phyloP scores from a whole-genome alignment of 139 green algal species.

The Asterochloris sp. region DNA sequence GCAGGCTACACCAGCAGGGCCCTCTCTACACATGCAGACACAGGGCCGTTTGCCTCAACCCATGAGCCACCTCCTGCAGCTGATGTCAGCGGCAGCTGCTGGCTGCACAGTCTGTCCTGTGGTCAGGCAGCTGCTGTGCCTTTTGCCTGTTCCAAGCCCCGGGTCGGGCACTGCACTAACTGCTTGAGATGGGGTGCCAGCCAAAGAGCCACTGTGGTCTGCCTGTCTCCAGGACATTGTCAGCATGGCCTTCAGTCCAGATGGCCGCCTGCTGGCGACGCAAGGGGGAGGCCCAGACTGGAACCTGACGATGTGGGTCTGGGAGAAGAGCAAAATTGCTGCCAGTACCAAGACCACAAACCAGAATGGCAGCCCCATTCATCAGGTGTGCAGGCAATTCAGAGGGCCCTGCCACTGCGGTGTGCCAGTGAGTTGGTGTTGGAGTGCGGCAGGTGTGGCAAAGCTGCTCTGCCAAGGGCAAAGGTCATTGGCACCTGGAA shows the following conservation, averaged over 20 bases:
- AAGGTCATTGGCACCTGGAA: background rate
- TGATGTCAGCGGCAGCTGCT: background rate
- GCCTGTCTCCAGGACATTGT: slow-evolving; percentile 72
- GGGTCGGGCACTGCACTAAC: background rate
- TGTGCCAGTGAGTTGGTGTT: too few relatives aligned
- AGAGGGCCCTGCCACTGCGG: too few relatives aligned
- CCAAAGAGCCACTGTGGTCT: background rate
- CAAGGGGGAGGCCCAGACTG: slow-evolving; percentile 85
- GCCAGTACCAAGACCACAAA: slow-evolving; percentile 38
- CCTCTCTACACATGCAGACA: too few relatives aligned
- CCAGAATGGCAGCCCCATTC: slow-evolving; percentile 19
- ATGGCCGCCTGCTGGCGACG: slow-evolving; percentile 74
- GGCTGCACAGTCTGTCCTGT: background rate
- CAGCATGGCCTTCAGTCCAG: slow-evolving; percentile 76
- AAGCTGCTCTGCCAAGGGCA: too few relatives aligned
- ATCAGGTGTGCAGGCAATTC: slow-evolving; percentile 26
- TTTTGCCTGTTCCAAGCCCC: background rate
- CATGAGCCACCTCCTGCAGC: background rate
- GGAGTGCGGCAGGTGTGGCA: too few relatives aligned
- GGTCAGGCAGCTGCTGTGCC: background rate
- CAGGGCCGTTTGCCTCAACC: too few relatives aligned
- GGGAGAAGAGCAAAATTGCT: slow-evolving; percentile 85
- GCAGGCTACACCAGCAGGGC: background rate
- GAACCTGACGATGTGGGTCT: slow-evolving; percentile 83
- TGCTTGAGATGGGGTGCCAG: background rate